Percentiles rank a stretch among this genome's conserved stretches.
Conservation (phyloP, 768 basidiomycete genomes). For the Pisolithus orientalis region DNA sequence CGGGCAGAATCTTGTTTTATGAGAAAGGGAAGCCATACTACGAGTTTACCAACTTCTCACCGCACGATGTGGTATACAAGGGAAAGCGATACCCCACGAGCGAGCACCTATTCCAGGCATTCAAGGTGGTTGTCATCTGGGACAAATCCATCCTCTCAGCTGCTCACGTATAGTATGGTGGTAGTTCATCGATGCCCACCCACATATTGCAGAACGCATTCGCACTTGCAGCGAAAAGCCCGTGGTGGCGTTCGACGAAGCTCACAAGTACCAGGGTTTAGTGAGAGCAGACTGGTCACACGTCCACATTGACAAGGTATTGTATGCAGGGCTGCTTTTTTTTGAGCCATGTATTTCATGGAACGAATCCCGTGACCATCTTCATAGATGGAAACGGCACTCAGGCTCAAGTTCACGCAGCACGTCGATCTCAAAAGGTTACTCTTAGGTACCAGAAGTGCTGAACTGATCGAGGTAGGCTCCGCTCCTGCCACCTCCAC, state of each 20-base stretch:
- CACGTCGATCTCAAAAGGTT: constrained; percentile 51
- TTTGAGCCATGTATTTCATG: not conserved
- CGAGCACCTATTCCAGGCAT: constrained; percentile 73
- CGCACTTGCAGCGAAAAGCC: constrained; percentile 57
- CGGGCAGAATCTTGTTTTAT: constrained; percentile 48
- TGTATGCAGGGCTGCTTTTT: not conserved
- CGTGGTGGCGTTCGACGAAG: constrained; percentile 59
- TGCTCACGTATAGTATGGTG: not conserved
- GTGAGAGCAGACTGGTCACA: constrained; percentile 60
- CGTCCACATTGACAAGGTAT: constrained; percentile 58
- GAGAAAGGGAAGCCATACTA: constrained; percentile 60
- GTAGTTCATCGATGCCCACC: constrained; percentile 56
- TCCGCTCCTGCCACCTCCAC: constrained; percentile 4
- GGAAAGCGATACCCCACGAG: constrained; percentile 66
- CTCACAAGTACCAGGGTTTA: constrained; percentile 58
- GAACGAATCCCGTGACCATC: not conserved
- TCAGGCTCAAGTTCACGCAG: constrained; percentile 68
- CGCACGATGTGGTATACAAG: constrained; percentile 58
- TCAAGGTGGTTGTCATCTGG: constrained; percentile 41
- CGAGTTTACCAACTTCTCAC: constrained; percentile 69
- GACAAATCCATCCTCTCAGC: not conserved
- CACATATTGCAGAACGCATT: constrained; percentile 64
- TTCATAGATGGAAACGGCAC: constrained; percentile 54
- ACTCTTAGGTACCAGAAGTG: constrained; percentile 59
- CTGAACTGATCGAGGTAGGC: constrained; percentile 61